Evolutionary conservation across 2,329 filamentous ascomycete genomes (phyloP).

Genomic region (Arthrobotrys sinensis): DNA sequence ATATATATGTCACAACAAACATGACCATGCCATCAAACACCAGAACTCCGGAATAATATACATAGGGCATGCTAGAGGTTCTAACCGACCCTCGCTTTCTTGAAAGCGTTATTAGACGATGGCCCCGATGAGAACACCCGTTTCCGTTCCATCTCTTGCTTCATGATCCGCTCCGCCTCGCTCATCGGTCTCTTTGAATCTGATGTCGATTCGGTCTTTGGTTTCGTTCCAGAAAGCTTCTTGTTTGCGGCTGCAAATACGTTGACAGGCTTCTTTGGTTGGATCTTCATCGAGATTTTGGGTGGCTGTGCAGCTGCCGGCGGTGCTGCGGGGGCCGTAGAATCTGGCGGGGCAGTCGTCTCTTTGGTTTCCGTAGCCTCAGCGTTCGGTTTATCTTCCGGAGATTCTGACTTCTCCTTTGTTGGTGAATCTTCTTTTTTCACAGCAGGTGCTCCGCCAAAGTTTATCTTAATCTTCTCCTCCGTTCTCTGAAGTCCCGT

Average conservation of each 20-base stretch:
- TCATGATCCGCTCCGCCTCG: constrained; percentile 90
- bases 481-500: constrained; percentile 74
- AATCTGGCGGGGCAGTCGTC: constrained; percentile 30
- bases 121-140: constrained; percentile 70
- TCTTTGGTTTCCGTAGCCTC: constrained; percentile 45
- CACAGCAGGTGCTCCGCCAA: constrained; percentile 69
- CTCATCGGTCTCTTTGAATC: constrained; percentile 83
- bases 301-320: constrained; percentile 63
- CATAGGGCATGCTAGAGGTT: not conserved
- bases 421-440: constrained; percentile 54
- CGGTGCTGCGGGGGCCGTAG: constrained; percentile 37
- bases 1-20: not conserved
- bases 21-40: constrained; percentile 14
- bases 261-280: constrained; percentile 80
- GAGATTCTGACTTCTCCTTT: constrained; percentile 37
- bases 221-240: constrained; percentile 79
- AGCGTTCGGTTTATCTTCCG: constrained; percentile 39
- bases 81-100: constrained; percentile 59
- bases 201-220: constrained; percentile 67
- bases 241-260: constrained; percentile 77
- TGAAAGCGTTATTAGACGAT: constrained; percentile 58
- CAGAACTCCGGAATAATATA: constrained; percentile 3
- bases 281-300: constrained; percentile 77
- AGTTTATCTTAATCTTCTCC: constrained; percentile 82
- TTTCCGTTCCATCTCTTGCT: constrained; percentile 82